Conservation (phyloP, 2,329 filamentous ascomycete species). For the Aureobasidium lini region DNA sequence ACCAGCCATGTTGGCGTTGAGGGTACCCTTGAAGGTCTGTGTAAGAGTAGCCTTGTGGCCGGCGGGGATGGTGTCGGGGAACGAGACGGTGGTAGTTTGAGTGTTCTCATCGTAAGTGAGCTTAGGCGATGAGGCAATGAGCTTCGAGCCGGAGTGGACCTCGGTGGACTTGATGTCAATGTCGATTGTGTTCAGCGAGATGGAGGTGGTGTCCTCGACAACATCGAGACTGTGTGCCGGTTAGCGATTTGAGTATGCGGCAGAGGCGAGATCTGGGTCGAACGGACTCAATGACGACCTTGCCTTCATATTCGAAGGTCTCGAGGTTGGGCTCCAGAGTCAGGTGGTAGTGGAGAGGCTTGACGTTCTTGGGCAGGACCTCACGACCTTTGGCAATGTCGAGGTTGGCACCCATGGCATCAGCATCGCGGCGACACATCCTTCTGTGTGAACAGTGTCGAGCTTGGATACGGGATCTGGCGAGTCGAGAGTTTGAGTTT, state of each 20-base stretch:
- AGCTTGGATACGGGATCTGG: constrained; percentile 10
- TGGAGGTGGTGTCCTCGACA: constrained; percentile 71
- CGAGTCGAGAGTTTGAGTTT: not conserved
- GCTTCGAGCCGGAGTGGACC: constrained; percentile 53
- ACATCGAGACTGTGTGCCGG: constrained; percentile 58
- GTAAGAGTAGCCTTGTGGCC: constrained; percentile 71
- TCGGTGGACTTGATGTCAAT: constrained; percentile 72
- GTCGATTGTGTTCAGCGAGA: constrained; percentile 82
- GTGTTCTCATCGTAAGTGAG: constrained; percentile 69
- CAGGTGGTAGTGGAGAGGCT: constrained; percentile 85
- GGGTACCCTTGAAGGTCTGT: constrained; percentile 67
- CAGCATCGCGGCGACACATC: constrained; percentile 62
- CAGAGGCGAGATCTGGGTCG: too few species aligned
- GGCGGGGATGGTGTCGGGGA: constrained; percentile 63
- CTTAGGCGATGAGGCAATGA: constrained; percentile 54
- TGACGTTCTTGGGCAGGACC: constrained; percentile 84
- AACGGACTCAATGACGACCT: constrained; percentile 68
- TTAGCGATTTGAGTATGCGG: constrained; percentile 4
- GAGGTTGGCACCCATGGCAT: constrained; percentile 43
- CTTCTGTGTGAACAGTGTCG: constrained; percentile 69
- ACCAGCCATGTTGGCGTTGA: constrained; percentile 95
- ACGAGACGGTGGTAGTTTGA: constrained; percentile 75
- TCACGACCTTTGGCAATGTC: constrained; percentile 63
- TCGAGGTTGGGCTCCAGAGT: constrained; percentile 86
- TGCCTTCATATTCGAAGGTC: constrained; percentile 79